Base-by-base conservation (phyloP, 208 protist species). In the Crithidia expoeki region DNA sequence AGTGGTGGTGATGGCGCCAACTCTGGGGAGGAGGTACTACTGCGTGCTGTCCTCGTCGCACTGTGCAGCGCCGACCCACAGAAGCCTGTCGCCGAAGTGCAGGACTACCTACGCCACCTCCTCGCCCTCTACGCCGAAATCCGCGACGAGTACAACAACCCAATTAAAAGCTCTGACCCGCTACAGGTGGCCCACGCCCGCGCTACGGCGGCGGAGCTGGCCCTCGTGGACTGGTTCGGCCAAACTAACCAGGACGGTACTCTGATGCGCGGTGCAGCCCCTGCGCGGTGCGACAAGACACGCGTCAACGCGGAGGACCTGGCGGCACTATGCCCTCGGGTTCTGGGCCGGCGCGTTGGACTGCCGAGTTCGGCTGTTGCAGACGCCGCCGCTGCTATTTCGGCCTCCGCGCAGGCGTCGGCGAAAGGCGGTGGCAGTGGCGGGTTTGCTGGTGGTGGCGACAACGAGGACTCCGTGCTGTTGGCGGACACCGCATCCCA, bases 51-150 rank as follows among this genome's bases (percentile, higher is more conserved):
- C 25, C 67, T 82, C 34, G 25, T 81, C 38, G 66, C 78, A 16
- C 60, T 90, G 21, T 72, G 68, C 50, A 53, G 30, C 47, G 55
- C 55, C 38, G 84, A 87, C 72, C 68, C 78, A 21, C 17, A 12
- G 32, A 84, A 87, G 69, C 49, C 63, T 4, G 21, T 47, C 27
- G 50, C 2, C 11, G 79, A 85, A 11, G 72, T 87, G 47, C 50
- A 80, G 38, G 65, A 69, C 33, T 88, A 85, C 67, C 61, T 88
- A 38, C 76, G 69, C n/a, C 78, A 84, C 61, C 72, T 84, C 28
- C 71, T 87, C 32, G 23, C 72, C 21, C 73, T 86, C 44, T 84
- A 84, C 64, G 72, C 59, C 46, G 70, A 76, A 38, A 17, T 53
- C 5, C 67, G 76, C 58, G 69, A 71, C 23, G 44, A 71, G 23